A percentile compares a stretch with the other conserved stretches of the same genome.
Evolutionary conservation across 2,329 filamentous ascomycete species (phyloP).

Genomic region (Claviceps monticola): DNA sequence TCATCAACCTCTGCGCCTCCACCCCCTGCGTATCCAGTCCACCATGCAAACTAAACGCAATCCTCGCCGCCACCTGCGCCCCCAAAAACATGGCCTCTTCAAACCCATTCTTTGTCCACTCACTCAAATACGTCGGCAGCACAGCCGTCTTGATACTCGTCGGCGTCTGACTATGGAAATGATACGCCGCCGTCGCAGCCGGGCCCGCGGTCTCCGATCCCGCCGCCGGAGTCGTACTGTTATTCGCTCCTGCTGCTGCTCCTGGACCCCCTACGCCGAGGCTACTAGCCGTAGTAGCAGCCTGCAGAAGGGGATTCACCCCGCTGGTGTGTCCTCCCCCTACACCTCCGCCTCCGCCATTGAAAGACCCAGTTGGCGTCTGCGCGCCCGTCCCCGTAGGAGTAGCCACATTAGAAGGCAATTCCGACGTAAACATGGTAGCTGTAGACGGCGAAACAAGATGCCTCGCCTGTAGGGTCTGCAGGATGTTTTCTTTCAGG

Average conservation of each 20-base stretch:
- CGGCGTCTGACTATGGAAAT: conserved; percentile 57
- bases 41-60: conserved; percentile 42
- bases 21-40: conserved; percentile 38
- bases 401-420: conserved; percentile 86
- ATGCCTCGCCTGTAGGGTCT: conserved; percentile 67
- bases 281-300: conserved; percentile 65
- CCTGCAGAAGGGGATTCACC: conserved; percentile 84
- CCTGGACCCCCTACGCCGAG: conserved; percentile 30
- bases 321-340: conserved; percentile 28
- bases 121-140: conserved; percentile 72
- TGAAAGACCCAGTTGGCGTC: conserved; percentile 59
- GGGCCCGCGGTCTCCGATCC: conserved; percentile 27
- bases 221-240: conserved; percentile 23
- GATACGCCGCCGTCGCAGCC: conserved; percentile 22
- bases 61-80: conserved; percentile 64
- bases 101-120: conserved; percentile 70
- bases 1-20: conserved; percentile 42
- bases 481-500: conserved; percentile 77
- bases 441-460: conserved; percentile 83
- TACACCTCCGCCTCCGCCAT: conserved; percentile 19
- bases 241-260: conserved; percentile 21
- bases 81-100: conserved; percentile 83
- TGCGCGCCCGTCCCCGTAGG: conserved; percentile 82
- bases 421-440: conserved; percentile 93
- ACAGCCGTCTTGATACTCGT: conserved; percentile 69